Base-by-base conservation (phyloP, 108 stramenopile genomes). In the Discostella pseudostelligera region DNA sequence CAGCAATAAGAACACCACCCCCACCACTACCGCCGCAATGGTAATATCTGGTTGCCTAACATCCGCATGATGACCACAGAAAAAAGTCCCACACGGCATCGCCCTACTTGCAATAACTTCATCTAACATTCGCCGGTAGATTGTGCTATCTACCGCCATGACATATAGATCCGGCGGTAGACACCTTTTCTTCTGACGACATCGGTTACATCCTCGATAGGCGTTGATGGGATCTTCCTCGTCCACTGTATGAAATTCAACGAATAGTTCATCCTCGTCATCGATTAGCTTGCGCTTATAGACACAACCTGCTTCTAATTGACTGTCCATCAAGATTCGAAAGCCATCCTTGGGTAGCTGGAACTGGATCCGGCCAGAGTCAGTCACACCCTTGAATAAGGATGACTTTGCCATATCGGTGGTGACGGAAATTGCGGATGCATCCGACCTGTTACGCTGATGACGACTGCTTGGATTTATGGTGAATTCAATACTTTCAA, bases 31-130 rank as follows among this genome's bases (percentile, higher is more conserved):
- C 6, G 75, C 67, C 2, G 90, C 84, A 74, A 92, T 92, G 56
- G 44, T 73, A 59, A 92, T 81, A 53, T 72, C 79, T 5, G 90
- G 90, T 59, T 81, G 62, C 24, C 70, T 76, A 14, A 87, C 87
- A 85, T 92, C 91, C 63, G 89, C 91, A 59, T 92, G 91, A 66
- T 88, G 87, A 14, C 91, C 91, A 74, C 91, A 92, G 66, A 85
- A 92, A 75, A 85, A 92, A 14, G 86, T 66, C n/a, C 87, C 88
- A 70, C 88, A 92, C 2, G 91, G 91, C 82, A 83, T 84, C 9
- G n/a, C 46, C 35, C 72, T 74, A 21, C 81, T 74, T 36, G 73
- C 69, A 17, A 84, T 62, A 26, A 92, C 78, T 64, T 92, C 91
- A 59, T 82, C 82, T 57, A 92, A 51, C 44, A 92, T 79, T 37